Base-by-base conservation (phyloP, 768 basidiomycete species). In the Trametes cubensis region DNA sequence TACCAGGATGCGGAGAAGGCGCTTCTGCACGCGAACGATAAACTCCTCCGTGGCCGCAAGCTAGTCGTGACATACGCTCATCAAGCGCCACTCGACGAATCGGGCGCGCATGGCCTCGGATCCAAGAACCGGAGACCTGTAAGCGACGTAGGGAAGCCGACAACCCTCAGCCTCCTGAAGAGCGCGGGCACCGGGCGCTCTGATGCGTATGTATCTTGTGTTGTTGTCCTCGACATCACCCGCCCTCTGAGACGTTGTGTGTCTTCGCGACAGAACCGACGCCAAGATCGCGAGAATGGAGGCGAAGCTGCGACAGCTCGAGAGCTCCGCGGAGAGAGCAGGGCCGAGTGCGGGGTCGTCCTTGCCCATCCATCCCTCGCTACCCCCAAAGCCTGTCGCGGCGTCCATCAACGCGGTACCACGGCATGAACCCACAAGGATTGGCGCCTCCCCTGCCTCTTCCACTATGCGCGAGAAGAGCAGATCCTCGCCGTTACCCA, bases 201-300 rank as follows among this genome's bases (percentile, higher is more conserved):
- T 62, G 75, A 85, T 76, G 80, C 81, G 82, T 76, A 39, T 42
- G 63, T 63, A 23, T 6, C 40, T 17, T 14, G 28, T 44, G 58
- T 50, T n/a, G 21, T 17, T 14, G 26, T 62, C 20, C 28, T 25
- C n/a, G 45, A 50, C 54, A 58, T 45, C 21, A 48, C 4, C 15
- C 10, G 8, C 17, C 28, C 21, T 49, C 28, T 28, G 21, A 41
- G 28, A 46, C 23, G 20, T 23, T 38, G 18, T n/a, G 18, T 34
- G 34, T 39, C 38, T 18, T 30, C 38, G n/a, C 18, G 21, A 42
- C 69, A 95, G 92, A 52, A 95, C 92, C 2, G 78, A 83, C 46
- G 87, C 86, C 67, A 97, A 98, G 76, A 99, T 99, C 67, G 94
- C 95, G 8, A 84, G 89, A 69, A 90, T 98, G 83, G 97, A 99